Evolutionary conservation across 2,329 filamentous ascomycete species (phyloP).

Genomic region (Drechslera avenae): DNA sequence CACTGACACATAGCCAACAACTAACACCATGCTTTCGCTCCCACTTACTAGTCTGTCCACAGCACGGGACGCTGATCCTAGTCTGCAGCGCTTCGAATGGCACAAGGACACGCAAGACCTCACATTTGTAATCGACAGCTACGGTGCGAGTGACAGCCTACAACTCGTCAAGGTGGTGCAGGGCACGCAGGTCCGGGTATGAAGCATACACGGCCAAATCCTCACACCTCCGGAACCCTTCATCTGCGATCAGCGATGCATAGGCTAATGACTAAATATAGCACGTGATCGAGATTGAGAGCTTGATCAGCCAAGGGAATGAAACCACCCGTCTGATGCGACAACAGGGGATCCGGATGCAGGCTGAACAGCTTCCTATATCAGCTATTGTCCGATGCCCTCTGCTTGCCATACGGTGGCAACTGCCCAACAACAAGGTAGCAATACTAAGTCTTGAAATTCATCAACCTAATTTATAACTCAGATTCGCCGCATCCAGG

Average conservation of each 20-base stretch:
- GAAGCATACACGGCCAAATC: slow-evolving; percentile 14
- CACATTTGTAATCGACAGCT: slow-evolving; percentile 41
- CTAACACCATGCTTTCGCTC: slow-evolving; percentile 37
- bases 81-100: slow-evolving; percentile 43
- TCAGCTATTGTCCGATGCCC: slow-evolving; percentile 50
- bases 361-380: slow-evolving; percentile 51
- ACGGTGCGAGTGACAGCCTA: slow-evolving; percentile 30
- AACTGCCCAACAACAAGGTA: slow-evolving; percentile 46
- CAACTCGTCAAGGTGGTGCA: slow-evolving; percentile 50
- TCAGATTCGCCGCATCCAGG: slow-evolving; percentile 52
- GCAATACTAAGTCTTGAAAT: not conserved
- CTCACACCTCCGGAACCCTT: not conserved
- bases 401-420: slow-evolving; percentile 51
- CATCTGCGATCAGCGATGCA: not conserved
- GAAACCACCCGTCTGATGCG: slow-evolving; percentile 26
- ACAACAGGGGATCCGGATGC: slow-evolving; percentile 34
- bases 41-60: slow-evolving; percentile 41
- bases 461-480: slow-evolving; percentile 9
- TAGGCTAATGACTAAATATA: slow-evolving; percentile 17
- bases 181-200: slow-evolving; percentile 52
- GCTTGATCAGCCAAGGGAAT: slow-evolving; percentile 26
- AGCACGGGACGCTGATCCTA: slow-evolving; percentile 38
- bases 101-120: slow-evolving; percentile 41
- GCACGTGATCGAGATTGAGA: slow-evolving; percentile 34
- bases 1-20: not conserved